A percentile compares a stretch with the other conserved stretches of the same genome.
These are phyloP conservation scores for Mycena haematopus DNA, from an alignment of 768 basidiomycete genomes.

Conservation along the genomic window DNA sequence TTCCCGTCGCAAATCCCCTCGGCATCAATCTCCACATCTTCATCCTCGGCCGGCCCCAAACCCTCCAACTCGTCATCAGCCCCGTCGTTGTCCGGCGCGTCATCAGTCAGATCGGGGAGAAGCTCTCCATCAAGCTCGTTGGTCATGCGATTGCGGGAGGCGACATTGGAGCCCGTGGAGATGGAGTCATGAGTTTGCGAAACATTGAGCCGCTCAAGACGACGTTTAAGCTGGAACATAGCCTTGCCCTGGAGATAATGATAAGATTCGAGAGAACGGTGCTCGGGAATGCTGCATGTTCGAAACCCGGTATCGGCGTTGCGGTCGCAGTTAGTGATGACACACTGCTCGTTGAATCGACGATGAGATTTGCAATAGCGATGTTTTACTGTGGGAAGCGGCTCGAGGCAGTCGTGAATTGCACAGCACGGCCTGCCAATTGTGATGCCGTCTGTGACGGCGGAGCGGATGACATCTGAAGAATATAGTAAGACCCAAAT, in stretches of 20 bases:
- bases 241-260: slow-evolving; percentile 30
- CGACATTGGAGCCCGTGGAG: neutral
- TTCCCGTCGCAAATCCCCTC: slow-evolving; percentile 33
- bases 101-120: neutral
- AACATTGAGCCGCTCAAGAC: slow-evolving; percentile 27
- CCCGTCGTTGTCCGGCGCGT: neutral
- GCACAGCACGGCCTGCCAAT: slow-evolving; percentile 37
- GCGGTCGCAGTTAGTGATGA: slow-evolving; percentile 16
- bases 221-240: slow-evolving; percentile 39
- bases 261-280: slow-evolving; percentile 33
- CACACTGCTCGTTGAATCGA: slow-evolving; percentile 15
- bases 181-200: slow-evolving; percentile 14
- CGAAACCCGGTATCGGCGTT: slow-evolving; percentile 9
- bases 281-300: slow-evolving; percentile 27
- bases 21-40: slow-evolving; percentile 29
- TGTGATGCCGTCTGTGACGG: slow-evolving; percentile 36
- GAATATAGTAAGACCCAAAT: no score
- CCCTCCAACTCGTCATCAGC: slow-evolving; percentile 11
- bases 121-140: neutral
- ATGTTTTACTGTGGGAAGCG: slow-evolving; percentile 23
- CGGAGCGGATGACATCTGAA: slow-evolving; percentile 24
- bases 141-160: neutral
- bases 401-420: slow-evolving; percentile 33
- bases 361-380: slow-evolving; percentile 29
- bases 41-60: slow-evolving; percentile 22